phyloP scores from a whole-genome alignment of 176 grass and related monocot species.

The Oryza meridionalis region DNA sequence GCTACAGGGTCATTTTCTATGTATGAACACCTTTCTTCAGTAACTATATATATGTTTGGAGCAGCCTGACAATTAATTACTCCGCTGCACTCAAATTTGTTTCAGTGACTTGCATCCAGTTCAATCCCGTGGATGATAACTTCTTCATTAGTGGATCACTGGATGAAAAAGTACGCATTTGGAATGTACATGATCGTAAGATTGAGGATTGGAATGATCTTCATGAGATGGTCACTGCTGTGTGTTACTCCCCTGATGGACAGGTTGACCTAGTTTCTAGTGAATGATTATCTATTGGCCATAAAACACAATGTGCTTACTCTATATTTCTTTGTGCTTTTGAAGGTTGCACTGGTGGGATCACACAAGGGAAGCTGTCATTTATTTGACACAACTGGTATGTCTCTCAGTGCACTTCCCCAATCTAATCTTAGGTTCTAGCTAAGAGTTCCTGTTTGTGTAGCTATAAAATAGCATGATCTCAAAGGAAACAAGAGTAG shows the following conservation, averaged over 20 bases:
- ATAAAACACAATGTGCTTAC: slow-evolving; percentile 35
- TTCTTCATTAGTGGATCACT: slow-evolving; percentile 98
- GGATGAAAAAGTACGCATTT: slow-evolving; percentile 97
- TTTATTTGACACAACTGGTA: slow-evolving; percentile 97
- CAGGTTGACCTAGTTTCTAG: slow-evolving; percentile 53
- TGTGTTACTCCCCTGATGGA: slow-evolving; percentile 88
- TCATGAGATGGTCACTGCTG: slow-evolving; percentile 98
- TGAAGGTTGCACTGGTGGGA: slow-evolving; percentile 94
- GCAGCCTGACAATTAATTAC: slow-evolving; percentile 21
- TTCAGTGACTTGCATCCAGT: slow-evolving; percentile 98
- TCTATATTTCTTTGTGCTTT: slow-evolving; percentile 38
- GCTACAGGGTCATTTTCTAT: slow-evolving; percentile 31
- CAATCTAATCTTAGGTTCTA: not conserved
- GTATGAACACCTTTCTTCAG: not conserved
- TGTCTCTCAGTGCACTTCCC: slow-evolving; percentile 10
- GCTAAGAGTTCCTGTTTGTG: not conserved
- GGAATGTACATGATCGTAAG: slow-evolving; percentile 90
- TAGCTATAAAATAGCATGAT: not conserved
- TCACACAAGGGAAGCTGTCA: slow-evolving; percentile 95
- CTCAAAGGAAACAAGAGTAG: not conserved
- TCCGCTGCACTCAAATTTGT: slow-evolving; percentile 37
- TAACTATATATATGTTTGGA: slow-evolving; percentile 16
- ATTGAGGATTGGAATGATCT: slow-evolving; percentile 99
- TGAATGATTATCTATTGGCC: slow-evolving; percentile 30
- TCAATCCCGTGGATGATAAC: slow-evolving; percentile 94